Base-by-base conservation (phyloP, 345 rosid genomes). In the Citrus glauca region DNA sequence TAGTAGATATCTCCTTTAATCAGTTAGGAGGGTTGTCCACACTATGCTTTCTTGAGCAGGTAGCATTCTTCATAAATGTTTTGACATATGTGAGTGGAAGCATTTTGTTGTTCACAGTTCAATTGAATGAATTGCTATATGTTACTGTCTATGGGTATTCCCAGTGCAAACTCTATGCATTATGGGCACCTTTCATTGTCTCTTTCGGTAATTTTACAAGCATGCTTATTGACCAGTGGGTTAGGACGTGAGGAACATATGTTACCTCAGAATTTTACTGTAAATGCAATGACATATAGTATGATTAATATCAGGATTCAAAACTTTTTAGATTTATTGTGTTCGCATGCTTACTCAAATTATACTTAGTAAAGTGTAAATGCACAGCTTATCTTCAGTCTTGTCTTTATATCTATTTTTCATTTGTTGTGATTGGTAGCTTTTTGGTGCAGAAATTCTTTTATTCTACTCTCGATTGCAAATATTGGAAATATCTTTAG, bases 21-120 rank as follows among this genome's bases (percentile, higher is more conserved):
- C 97, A 92, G 86, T 84, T 94, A 74, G 94, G 94, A 73, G 99
- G 97, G 50, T 83, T 94, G 55, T 88, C 88, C 79, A 89, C 99
- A n/a, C 83, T 93, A 45, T 92, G 95, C 87, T 95, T 95, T 85
- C 96, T 95, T 66, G 97, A 93, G 89, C 75, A 91, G 99, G 98
- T 95, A 86, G 77, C 62, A 19, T 83, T 62, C 27, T 78, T 40
- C 57, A 63, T 76, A 66, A 80, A 81, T 64, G 65, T 53, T 28
- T 11, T 7, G 64, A 40, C 9, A 17, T 72, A 63, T 40, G 73
- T 72, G 68, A 53, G 76, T 24, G 76, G 66, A 40, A 48, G 68
- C 66, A 28, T 53, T 28, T 11, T 53, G 5, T 53, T 20, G 55
- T 66, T 38, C 25, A 27, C 27, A 17, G 32, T 32, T 17, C 27